Base-by-base conservation (phyloP, 1,139 yeast species). In the Nakaseomyces nivariensis region DNA sequence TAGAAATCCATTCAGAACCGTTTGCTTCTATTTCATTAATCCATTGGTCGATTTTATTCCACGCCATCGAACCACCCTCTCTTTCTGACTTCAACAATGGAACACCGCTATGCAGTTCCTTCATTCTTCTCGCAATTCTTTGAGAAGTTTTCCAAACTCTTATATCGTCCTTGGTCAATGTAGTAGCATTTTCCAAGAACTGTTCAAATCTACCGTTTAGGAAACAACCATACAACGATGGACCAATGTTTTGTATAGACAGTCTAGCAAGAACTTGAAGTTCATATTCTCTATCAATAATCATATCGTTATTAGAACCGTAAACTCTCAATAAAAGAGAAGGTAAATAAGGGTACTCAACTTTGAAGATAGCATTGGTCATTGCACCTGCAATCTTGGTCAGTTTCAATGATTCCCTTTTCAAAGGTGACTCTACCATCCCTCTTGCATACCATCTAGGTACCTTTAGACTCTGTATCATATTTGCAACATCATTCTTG, bases 111-210 rank as follows among this genome's bases (percentile, higher is more conserved):
- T 92, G 98, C 53, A 92, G 74, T 59, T 92, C 97, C 60, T 92
- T 84, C 97, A 92, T 92, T 71, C 98, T 82, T 71, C 96, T 81
- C 8, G 96, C 97, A 56, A 92, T 83, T 72, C 87, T 86, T 56
- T 84, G 82, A 46, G 92, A 81, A 24, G 86, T 81, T 26, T 82
- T 81, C 54, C 86, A 81, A 56, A 82, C 81, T 62, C 95, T 76
- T 51, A 92, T 78, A 57, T 86, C 88, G 10, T 77, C 75, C 58
- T 80, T 83, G 46, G 81, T 78, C 55, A 92, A 74, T 1, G 97
- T 83, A 5, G 51, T 56, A n/a, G 61, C 55, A 43, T 90, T 85
- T 48, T 82, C 85, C 55, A 90, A 71, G 62, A 82, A 90, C 67
- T 90, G 96, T 67, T 90, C 61, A 37, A 58, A 57, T 44, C 61